These are phyloP conservation scores for Arxiozyma slooffiae DNA, from an alignment of 1,139 yeast species.

Conservation along the genomic window DNA sequence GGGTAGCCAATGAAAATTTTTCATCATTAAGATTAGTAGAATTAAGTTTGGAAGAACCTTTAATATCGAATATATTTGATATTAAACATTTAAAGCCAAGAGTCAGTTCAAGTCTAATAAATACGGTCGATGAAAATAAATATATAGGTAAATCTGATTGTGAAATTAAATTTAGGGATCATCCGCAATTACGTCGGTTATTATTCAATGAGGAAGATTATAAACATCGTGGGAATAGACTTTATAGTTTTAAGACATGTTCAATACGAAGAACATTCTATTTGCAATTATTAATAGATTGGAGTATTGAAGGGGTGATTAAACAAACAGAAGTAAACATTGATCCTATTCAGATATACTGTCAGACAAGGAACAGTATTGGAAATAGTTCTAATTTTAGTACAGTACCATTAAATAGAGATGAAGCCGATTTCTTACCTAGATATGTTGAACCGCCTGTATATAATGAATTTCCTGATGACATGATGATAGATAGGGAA, in stretches of 20 bases:
- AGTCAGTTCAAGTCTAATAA: conserved; percentile 1
- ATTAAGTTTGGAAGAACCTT: conserved; percentile 5
- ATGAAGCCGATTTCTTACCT: conserved; percentile 13
- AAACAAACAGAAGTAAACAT: conserved; percentile 19
- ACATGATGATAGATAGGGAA: neutral
- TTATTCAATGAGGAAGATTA: conserved; percentile 27
- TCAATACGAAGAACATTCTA: conserved; percentile 22
- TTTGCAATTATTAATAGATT: conserved; percentile 22
- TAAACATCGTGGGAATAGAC: conserved; percentile 25
- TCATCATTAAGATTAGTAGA: conserved; percentile 22
- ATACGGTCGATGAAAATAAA: conserved; percentile 1
- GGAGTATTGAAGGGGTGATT: conserved; percentile 17
- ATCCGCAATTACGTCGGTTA: conserved; percentile 16
- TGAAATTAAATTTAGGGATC: conserved; percentile 18
- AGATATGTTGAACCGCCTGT: conserved; percentile 17
- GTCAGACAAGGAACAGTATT: conserved; percentile 11
- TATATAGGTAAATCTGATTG: conserved; percentile 14
- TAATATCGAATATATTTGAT: conserved; percentile 4
- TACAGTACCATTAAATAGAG: neutral
- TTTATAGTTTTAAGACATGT: conserved; percentile 27
- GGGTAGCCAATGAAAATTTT: conserved; percentile 22
- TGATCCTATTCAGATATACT: conserved; percentile 18
- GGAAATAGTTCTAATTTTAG: neutral
- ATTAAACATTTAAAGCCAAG: conserved; percentile 8
- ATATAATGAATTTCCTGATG: conserved; percentile 7